phyloP scores from a whole-genome alignment of 495 filamentous ascomycete species.

The Penicillium tannophilum region DNA sequence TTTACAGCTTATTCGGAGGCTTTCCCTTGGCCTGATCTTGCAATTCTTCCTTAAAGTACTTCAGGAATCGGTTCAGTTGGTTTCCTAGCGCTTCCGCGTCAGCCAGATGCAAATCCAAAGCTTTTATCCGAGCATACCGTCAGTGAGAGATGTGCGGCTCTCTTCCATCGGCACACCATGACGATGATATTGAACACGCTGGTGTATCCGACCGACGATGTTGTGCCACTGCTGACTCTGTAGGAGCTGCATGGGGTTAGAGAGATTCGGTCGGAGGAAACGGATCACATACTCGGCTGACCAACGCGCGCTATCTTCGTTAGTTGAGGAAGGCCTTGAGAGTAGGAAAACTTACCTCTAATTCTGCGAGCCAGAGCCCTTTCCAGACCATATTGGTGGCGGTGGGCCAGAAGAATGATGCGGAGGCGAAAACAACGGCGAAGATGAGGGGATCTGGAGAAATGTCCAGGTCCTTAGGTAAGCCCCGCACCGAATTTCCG shows the following conservation, averaged over 20 bases:
- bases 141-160: constrained; percentile 56
- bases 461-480: constrained; percentile 16
- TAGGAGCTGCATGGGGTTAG: constrained; percentile 51
- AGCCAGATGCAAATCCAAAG: constrained; percentile 8
- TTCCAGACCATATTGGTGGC: constrained; percentile 23
- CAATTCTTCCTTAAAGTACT: constrained; percentile 61
- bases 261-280: background rate
- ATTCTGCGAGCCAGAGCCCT: constrained; percentile 19
- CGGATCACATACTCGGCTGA: constrained; percentile 40
- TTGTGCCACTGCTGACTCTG: constrained; percentile 62
- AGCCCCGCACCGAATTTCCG: constrained; percentile 20
- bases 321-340: background rate
- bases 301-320: constrained; percentile 25
- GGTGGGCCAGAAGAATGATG: constrained; percentile 6
- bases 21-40: constrained; percentile 57
- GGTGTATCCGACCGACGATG: constrained; percentile 57
- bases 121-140: constrained; percentile 39
- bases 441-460: constrained; percentile 12
- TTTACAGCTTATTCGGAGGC: constrained; percentile 40
- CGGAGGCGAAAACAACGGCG: constrained; percentile 4
- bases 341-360: constrained; percentile 24
- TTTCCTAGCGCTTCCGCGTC: constrained; percentile 26
- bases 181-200: constrained; percentile 51
- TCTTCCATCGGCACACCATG: constrained; percentile 60
- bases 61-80: constrained; percentile 46